Base-by-base conservation (phyloP, 1,284 basidiomycete species). In the Peniophora sp. region DNA sequence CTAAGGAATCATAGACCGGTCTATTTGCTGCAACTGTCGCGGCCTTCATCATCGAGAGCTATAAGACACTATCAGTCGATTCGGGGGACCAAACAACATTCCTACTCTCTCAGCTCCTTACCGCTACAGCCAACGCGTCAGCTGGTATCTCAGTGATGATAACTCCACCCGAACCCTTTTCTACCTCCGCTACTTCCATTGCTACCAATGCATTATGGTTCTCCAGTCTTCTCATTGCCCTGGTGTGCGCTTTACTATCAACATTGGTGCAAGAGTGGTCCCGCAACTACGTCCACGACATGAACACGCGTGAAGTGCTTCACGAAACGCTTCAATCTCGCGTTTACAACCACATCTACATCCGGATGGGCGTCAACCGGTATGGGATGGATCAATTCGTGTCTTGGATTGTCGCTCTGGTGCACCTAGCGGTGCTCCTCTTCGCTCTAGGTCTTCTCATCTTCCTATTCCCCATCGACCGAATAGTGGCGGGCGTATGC, bases 391-490 rank as follows among this genome's bases (percentile, higher is more conserved):
- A 62, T 18, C 60, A 66, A 9, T 59, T 73, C 6, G 68, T 71
- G 3, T 67, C 69, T 46, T 54, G 63, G 20, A 71, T 73, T 22
- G 70, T 71, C 2, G 61, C 65, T 37, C 62, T 74, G 15, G 60
- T 74, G 8, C 72, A 73, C 52, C 57, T 67, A 1, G 70, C 71
- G 1, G 58, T 73, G 18, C 61, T 72, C 17, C 56, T 73, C 1
- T 73, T 74, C 51, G 69, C 71, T 42, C 61, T 63, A 2, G 72
- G 70, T 11, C 62, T 74, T 17, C 32, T 51, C 24, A 41, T 39
- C 14, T 53, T 51, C 39, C 39, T 49, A 12, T 49, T 53, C 36
- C 22, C 23, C 10, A 35, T 47, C 43, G 24, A 47, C 27, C 36
- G 3, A 11, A 20, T 36, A 17, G 42, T 48, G 27, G 42, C 41